Base-by-base conservation (phyloP, 2,329 filamentous ascomycete genomes). In the Pseudogymnoascus sp. region DNA sequence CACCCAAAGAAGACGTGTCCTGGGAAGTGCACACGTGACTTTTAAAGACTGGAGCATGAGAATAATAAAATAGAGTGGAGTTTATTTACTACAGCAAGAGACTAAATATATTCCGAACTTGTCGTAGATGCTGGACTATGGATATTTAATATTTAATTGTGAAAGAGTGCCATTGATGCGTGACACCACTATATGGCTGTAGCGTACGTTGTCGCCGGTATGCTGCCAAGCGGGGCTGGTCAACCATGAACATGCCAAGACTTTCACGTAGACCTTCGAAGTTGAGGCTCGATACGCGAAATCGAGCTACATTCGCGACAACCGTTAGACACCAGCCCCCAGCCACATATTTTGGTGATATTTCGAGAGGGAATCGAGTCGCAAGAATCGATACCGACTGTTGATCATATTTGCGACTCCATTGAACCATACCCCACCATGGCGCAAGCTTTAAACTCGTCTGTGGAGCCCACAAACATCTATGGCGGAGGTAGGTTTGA, bases 391-490 rank as follows among this genome's bases (percentile, higher is more conserved):
- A 56, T 56, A 56, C 28, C 28, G 28, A 56, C 28, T 21, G 50
- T 21, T 56, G 50, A 56, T 56, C 28, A 56, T 56, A 56, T 56
- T 33, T 56, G 50, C 50, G 50, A 56, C n/a, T 33, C 50, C 50
- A 33, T 56, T 56, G 28, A 56, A 56, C 50, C 28, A 33, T 56
- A 33, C 2, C 50, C 50, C 38, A 60, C 35, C 21, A 60, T 60
- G 59, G 59, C 81, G 67, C 82, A 84, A 75, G 80, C 81, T 64
- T 72, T 86, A 67, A 78, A 78, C 53, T 80, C 82, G 70, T 77
- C 82, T 71, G 78, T 78, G 66, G 82, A 82, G 74, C 84, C 84
- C 66, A 85, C 82, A 63, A 84, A 86, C 72, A 79, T 85, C 65
- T 86, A 86, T 67, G 84, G 84, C 69, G 84, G 84, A 82, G 84